Base-by-base conservation (phyloP, 2,329 filamentous ascomycete genomes). In the Orbilia ellipsospora region DNA sequence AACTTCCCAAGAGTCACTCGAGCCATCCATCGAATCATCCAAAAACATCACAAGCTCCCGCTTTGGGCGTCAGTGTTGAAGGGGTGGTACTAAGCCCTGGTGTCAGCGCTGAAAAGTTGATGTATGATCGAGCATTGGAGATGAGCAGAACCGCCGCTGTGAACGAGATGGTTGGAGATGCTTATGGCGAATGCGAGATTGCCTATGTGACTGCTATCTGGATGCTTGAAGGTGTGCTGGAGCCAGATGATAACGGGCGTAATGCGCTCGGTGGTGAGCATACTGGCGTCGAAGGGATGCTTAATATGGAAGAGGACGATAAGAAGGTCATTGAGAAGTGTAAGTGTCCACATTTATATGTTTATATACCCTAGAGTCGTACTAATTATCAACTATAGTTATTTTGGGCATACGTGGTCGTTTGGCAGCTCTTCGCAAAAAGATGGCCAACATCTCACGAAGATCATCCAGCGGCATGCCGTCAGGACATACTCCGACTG, bases 121-220 rank as follows among this genome's bases (percentile, higher is more conserved):
- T 99, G 93, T 99, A 97, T 81, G 95, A 99, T 79, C 92, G 95
- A 55, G 95, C 95, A 0, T 85, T 98, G 20, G 95, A 99, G 82
- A 98, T 99, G 95, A 97, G 93, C 81, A 89, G 93, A 62, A 89
- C 92, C 2, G 94, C 95, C 6, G 95, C 95, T 6, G 95, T 98
- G 80, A 96, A 96, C 79, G 95, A 99, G 83, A 91, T 99, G 59
- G 93, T 95, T 1, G 93, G 94, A 69, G 92, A 95, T 77, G 94
- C 98, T 82, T 85, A 98, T 23, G 84, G 85, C 0, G 93, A 93
- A 15, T 98, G 94, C 81, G 94, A 98, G 81, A 89, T 97, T 26
- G 94, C 93, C 16, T 99, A 99, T 81, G 87, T 92, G 64, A 98
- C 95, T 0, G 94, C 95, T 0, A 93, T 98, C 78, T 89, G 92